Conservation (phyloP, 352 stramenopile genomes). For the Phytophthora cactorum region DNA sequence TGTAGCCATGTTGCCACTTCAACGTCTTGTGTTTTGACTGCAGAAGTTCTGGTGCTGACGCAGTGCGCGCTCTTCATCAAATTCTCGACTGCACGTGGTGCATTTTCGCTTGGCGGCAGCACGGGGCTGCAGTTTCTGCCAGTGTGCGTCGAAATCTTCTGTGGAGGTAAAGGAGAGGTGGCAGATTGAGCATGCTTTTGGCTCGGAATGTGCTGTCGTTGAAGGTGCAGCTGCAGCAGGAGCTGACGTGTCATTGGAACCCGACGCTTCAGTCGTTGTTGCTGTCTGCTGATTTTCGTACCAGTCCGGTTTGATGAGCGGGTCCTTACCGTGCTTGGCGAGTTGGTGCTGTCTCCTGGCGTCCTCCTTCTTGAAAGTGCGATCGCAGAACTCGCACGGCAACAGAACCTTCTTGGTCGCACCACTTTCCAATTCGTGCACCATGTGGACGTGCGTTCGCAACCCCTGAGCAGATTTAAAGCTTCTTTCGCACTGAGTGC, state of each 20-base stretch:
- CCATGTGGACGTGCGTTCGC: constrained; percentile 84
- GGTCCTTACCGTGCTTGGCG: constrained; percentile 84
- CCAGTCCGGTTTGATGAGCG: constrained; percentile 84
- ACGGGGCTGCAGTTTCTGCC: constrained; percentile 45
- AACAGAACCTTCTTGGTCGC: constrained; percentile 30
- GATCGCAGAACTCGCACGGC: constrained; percentile 53
- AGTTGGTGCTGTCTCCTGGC: constrained; percentile 74
- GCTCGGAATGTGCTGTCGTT: neutral
- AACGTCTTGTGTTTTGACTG: neutral
- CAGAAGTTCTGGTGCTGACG: constrained; percentile 86
- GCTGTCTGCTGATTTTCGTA: constrained; percentile 44
- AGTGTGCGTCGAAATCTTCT: constrained; percentile 45
- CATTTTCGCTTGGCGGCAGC: constrained; percentile 40
- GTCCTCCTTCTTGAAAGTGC: constrained; percentile 80
- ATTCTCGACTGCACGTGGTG: constrained; percentile 50
- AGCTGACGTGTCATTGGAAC: neutral
- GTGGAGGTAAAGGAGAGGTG: constrained; percentile 33
- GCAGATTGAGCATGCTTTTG: constrained; percentile 47
- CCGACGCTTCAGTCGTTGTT: neutral
- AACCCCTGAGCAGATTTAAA: constrained; percentile 80
- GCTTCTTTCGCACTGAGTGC: constrained; percentile 58
- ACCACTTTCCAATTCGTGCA: constrained; percentile 70
- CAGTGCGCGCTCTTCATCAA: constrained; percentile 74
- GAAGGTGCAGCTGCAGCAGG: neutral
- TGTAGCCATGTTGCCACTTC: no score